Evolutionary conservation across 2,329 filamentous ascomycete genomes (phyloP).

Genomic region (Fusarium citri): DNA sequence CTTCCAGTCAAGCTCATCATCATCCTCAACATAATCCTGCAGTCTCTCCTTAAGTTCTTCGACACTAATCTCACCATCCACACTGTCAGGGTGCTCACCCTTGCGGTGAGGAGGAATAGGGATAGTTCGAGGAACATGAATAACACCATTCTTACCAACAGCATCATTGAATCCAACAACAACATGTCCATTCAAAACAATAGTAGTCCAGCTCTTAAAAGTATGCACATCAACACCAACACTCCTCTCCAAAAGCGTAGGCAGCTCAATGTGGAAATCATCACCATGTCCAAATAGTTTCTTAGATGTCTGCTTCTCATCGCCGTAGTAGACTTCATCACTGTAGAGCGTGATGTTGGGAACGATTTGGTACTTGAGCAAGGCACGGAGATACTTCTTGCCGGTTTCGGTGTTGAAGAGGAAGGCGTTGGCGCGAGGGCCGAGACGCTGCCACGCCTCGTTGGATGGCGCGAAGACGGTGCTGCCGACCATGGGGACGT

Average conservation of each 20-base stretch:
- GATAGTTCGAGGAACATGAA: constrained; percentile 80
- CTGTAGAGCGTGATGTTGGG: constrained; percentile 83
- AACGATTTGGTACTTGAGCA: constrained; percentile 83
- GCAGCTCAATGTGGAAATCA: constrained; percentile 73
- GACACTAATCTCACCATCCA: constrained; percentile 43
- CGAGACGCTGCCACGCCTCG: constrained; percentile 80
- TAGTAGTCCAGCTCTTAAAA: constrained; percentile 74
- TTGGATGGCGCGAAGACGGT: constrained; percentile 88
- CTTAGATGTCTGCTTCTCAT: constrained; percentile 41
- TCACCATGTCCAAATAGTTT: constrained; percentile 35
- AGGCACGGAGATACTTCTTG: constrained; percentile 78
- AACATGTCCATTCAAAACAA: constrained; percentile 80
- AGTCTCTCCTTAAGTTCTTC: constrained; percentile 49
- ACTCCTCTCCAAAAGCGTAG: constrained; percentile 74
- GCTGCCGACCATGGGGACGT: constrained; percentile 67
- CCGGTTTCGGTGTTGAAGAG: constrained; percentile 82
- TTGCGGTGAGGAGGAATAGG: constrained; percentile 77
- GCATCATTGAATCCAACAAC: constrained; percentile 76
- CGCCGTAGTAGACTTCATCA: constrained; percentile 76
- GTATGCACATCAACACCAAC: constrained; percentile 78
- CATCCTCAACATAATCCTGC: constrained; percentile 42
- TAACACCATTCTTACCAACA: constrained; percentile 81
- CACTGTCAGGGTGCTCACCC: constrained; percentile 10
- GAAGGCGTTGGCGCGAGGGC: constrained; percentile 78
- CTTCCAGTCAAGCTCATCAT: neutral